A percentile compares a stretch with the other conserved stretches of the same genome.
Conservation (phyloP, 2,329 filamentous ascomycete species). For the Cercospora sp. region DNA sequence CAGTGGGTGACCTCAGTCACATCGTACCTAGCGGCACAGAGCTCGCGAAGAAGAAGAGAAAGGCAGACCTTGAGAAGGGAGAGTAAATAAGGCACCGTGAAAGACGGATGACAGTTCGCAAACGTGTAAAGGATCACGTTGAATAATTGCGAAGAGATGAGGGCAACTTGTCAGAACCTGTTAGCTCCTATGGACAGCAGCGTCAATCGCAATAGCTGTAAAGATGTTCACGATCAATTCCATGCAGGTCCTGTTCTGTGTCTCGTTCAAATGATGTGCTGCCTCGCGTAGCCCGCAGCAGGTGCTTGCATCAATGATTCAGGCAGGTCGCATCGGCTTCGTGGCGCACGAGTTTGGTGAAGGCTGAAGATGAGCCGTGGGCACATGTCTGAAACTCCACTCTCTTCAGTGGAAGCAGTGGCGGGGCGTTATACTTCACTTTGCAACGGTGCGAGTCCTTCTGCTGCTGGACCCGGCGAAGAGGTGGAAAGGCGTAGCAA, state of each 20-base stretch:
- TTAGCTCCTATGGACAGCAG: background rate
- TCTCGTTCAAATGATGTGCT: background rate
- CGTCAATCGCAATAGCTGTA: background rate
- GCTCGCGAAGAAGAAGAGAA: conserved; percentile 24
- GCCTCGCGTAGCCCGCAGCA: background rate
- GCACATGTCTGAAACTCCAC: background rate
- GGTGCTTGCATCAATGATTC: background rate
- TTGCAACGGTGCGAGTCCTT: background rate
- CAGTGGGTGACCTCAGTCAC: conserved; percentile 27
- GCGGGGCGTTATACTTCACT: background rate
- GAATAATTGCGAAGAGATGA: background rate
- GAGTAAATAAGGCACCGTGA: background rate
- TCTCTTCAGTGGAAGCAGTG: background rate
- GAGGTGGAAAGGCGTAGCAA: too few species aligned
- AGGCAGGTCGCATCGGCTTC: background rate
- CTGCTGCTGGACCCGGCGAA: background rate
- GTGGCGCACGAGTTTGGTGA: background rate
- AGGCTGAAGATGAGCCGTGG: background rate
- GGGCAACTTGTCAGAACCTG: background rate
- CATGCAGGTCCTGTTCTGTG: background rate
- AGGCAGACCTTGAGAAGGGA: conserved; percentile 20
- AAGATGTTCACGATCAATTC: background rate
- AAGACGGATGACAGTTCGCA: background rate
- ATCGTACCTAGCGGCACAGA: conserved; percentile 22
- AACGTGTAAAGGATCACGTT: background rate